Conservation (phyloP, 768 basidiomycete genomes). For the Postia placenta region DNA sequence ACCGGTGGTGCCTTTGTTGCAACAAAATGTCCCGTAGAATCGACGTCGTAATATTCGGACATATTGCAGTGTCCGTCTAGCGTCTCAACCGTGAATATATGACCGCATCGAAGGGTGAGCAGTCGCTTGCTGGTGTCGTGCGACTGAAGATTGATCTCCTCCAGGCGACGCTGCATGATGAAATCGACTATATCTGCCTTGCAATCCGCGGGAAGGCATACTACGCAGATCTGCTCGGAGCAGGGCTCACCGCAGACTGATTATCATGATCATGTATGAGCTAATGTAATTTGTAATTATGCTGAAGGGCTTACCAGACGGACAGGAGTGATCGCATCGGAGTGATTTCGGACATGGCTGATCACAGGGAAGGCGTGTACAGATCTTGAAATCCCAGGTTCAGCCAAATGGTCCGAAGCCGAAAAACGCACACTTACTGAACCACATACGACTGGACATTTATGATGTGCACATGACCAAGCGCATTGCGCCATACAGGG, state of each 20-base stretch:
- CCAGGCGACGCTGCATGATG: slow-evolving; percentile 45
- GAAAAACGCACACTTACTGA: slow-evolving; percentile 39
- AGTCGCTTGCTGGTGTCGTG: no score
- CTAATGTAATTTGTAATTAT: not conserved
- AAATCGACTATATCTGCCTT: slow-evolving; percentile 50
- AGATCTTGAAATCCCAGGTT: slow-evolving; percentile 39
- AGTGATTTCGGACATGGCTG: slow-evolving; percentile 40
- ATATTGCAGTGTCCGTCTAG: slow-evolving; percentile 57
- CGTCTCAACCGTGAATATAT: slow-evolving; percentile 67
- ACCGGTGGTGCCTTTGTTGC: slow-evolving; percentile 36
- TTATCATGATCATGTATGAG: slow-evolving; percentile 7
- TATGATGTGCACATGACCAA: slow-evolving; percentile 51
- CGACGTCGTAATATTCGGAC: slow-evolving; percentile 48
- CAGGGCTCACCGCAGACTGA: slow-evolving; percentile 69
- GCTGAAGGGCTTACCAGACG: slow-evolving; percentile 42
- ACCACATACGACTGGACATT: slow-evolving; percentile 60
- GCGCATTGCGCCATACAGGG: slow-evolving; percentile 59
- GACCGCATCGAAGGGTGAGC: slow-evolving; percentile 56
- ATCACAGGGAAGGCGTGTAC: slow-evolving; percentile 61
- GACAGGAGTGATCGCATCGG: slow-evolving; percentile 57
- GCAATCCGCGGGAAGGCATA: slow-evolving; percentile 38
- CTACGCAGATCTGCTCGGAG: slow-evolving; percentile 43
- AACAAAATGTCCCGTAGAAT: slow-evolving; percentile 35
- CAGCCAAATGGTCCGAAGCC: not conserved
- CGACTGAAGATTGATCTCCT: slow-evolving; percentile 39